Evolutionary conservation across 1,284 basidiomycete species (phyloP), one percentile per base, ranked within the genome.

Genomic region (Apiotrichum mycotoxinovorans): DNA sequence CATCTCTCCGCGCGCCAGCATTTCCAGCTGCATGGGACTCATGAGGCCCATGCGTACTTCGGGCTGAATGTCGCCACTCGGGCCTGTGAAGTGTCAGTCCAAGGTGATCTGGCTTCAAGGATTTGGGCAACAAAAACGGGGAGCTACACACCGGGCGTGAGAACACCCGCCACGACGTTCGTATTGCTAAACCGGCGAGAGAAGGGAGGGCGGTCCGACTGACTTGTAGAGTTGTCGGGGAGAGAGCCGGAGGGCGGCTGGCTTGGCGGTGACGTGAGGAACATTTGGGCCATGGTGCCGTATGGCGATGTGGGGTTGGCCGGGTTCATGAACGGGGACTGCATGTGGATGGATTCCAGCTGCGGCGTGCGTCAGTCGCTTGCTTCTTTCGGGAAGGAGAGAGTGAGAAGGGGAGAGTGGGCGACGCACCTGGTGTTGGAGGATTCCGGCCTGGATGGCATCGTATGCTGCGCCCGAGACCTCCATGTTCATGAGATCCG

Each of bases 291-390:
- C 61, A 73, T 67, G 18, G 63, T 47, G 14, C 58, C 52, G 56
- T 62, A 68, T 1, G 69, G 66, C 41, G 68, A 68, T 25, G 64
- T 59, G 4, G 66, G 68, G 52, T 71, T 71, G 41, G 51, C 61
- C 10, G 62, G 56, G 25, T 66, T 71, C 44, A 76, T 68, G 7
- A 72, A 63, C 1, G 76, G 76, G 5, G 74, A 76, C 63, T 76
- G 76, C 74, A 78, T 76, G 61, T 76, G 75, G 44, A 78, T 73
- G 23, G 69, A 63, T 58, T 75, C 74, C 42, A 78, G 71, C 75
- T 78, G 61, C 25, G 26, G 47, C 9, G 20, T 14, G 42, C 17
- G 54, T 58, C 48, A 62, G 55, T 30, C 30, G 30, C 30, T 30
- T 30, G 30, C 30, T 30, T 30, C 30, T 30, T 30, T 30, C 30